phyloP scores from a whole-genome alignment of 352 stramenopile species.

The Globisporangium middletonii region DNA sequence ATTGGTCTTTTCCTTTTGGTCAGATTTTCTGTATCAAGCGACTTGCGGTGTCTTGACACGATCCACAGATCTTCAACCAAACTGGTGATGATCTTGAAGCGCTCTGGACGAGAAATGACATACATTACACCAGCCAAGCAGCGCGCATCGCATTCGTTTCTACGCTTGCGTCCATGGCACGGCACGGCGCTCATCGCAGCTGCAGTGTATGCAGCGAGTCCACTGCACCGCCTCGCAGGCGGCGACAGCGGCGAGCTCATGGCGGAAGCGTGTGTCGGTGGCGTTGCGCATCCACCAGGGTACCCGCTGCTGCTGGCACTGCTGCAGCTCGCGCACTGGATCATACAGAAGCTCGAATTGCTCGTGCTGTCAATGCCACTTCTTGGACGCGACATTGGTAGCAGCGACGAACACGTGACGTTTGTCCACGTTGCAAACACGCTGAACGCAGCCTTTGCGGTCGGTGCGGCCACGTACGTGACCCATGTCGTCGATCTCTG shows the following conservation, averaged over 20 bases:
- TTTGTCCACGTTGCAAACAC: constrained; percentile 33
- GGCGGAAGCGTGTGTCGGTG: constrained; percentile 87
- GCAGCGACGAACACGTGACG: not conserved
- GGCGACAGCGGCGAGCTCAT: constrained; percentile 89
- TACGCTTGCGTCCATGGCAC: constrained; percentile 13
- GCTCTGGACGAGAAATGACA: not conserved
- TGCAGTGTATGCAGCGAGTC: constrained; percentile 17
- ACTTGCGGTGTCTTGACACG: too few relatives aligned
- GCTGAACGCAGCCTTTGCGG: constrained; percentile 28
- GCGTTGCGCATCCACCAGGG: constrained; percentile 88
- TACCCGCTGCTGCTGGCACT: constrained; percentile 90
- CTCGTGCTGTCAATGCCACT: not conserved
- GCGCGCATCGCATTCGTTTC: not conserved
- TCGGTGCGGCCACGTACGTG: constrained; percentile 27
- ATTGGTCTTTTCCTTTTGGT: too few relatives aligned
- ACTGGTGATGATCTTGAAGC: not conserved
- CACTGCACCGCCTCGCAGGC: constrained; percentile 40
- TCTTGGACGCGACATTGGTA: not conserved
- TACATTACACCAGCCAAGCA: not conserved
- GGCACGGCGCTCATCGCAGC: constrained; percentile 19
- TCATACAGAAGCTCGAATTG: not conserved
- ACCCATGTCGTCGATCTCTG: constrained; percentile 30
- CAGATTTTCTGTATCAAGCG: too few relatives aligned
- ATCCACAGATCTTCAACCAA: too few relatives aligned
- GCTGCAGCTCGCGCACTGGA: constrained; percentile 17